Percentiles rank a stretch among this genome's conserved stretches.
Conservation (phyloP, 257 asterid species). For the Lycium ferocissimum region DNA sequence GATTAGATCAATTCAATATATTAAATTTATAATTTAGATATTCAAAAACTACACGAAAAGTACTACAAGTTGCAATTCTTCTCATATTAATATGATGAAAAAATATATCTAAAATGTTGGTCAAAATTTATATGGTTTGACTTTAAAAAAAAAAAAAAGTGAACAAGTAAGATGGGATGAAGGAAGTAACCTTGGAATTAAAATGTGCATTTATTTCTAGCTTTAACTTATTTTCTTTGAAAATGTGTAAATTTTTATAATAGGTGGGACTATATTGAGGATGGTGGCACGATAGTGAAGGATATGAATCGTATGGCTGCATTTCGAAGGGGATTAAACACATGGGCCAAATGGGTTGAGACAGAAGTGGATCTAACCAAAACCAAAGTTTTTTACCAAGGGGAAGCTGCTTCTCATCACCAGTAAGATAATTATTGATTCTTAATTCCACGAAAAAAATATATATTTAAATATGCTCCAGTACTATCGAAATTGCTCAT, state of each 20-base stretch:
- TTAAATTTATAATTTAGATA: too few species aligned
- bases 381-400: conserved; percentile 49
- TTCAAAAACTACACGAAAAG: too few species aligned
- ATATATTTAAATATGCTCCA: background rate
- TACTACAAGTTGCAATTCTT: too few species aligned
- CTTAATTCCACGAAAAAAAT: background rate
- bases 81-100: too few species aligned
- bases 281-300: conserved; percentile 29
- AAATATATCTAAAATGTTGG: too few species aligned
- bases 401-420: conserved; percentile 46
- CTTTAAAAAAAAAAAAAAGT: too few species aligned
- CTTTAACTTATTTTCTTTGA: background rate
- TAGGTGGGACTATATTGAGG: conserved; percentile 46
- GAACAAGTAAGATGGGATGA: too few species aligned
- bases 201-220: too few species aligned
- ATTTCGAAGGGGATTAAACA: conserved; percentile 38
- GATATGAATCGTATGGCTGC: conserved; percentile 43
- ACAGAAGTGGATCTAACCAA: conserved; percentile 36
- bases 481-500: background rate
- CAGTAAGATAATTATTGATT: conserved; percentile 33
- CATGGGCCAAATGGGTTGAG: conserved; percentile 48
- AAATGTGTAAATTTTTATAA: background rate
- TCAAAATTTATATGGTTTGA: too few species aligned
- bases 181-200: too few species aligned
- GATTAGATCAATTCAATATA: too few species aligned